Percentiles rank a stretch among this genome's conserved stretches.
Conservation (phyloP, 169 alveolate species). For the Plasmodium vivax region DNA sequence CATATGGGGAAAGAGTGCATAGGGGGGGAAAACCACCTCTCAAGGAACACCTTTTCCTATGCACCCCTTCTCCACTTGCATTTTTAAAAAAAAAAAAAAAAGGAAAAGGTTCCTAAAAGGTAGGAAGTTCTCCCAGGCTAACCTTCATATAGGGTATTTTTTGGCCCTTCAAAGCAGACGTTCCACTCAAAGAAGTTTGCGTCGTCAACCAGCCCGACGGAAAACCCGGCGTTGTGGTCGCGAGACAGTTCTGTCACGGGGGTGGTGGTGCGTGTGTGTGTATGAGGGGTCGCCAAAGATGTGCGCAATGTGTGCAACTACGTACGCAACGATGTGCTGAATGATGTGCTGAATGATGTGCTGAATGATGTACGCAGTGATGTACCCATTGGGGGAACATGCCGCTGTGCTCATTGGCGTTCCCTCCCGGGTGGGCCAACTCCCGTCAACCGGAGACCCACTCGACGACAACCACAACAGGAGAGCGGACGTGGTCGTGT, state of each 20-base stretch:
- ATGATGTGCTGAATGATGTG: no score
- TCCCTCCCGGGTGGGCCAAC: not conserved
- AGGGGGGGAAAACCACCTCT: not conserved
- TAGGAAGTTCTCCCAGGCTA: not conserved
- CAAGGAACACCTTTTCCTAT: not conserved
- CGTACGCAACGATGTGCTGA: not conserved
- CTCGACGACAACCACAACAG: not conserved
- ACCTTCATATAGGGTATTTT: conserved; percentile 94
- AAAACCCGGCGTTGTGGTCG: conserved; percentile 90
- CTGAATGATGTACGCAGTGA: no score
- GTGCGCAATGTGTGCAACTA: not conserved
- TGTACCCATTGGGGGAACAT: not conserved
- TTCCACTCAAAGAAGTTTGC: conserved; percentile 94
- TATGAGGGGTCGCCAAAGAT: not conserved
- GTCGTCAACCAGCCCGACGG: conserved; percentile 97
- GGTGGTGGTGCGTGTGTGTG: not conserved
- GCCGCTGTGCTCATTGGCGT: not conserved
- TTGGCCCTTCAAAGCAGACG: conserved; percentile 97
- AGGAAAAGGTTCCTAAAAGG: not conserved
- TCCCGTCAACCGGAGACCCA: not conserved
- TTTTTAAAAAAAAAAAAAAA: not conserved
- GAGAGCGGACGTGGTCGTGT: not conserved
- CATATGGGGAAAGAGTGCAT: not conserved
- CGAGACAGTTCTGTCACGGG: conserved; percentile 83
- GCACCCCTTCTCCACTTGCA: not conserved